Percentiles rank a stretch among this genome's conserved stretches.
Evolutionary conservation across 768 basidiomycete genomes (phyloP).

Genomic region (Kwoniella heveanensis): DNA sequence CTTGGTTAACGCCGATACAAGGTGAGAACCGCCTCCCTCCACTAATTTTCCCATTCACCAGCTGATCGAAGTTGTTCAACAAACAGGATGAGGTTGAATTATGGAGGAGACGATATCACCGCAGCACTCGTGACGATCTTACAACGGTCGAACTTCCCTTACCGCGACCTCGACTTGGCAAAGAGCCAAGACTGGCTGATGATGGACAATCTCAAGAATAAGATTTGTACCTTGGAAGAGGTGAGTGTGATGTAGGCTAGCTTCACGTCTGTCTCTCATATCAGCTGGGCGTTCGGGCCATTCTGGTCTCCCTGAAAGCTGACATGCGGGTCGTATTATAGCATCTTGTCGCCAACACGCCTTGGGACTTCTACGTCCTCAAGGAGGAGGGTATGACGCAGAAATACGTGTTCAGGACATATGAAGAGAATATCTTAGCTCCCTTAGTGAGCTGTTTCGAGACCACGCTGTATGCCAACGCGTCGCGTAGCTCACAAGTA

Average conservation of each 20-base stretch:
- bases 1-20: constrained; percentile 78
- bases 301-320: not conserved
- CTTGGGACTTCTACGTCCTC: constrained; percentile 87
- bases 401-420: constrained; percentile 86
- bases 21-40: constrained; percentile 60
- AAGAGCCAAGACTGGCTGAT: constrained; percentile 83
- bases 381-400: constrained; percentile 72
- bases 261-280: too few relatives aligned
- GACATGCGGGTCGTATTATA: not conserved
- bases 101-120: constrained; percentile 94
- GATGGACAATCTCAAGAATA: constrained; percentile 85
- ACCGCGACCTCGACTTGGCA: constrained; percentile 75
- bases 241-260: constrained; percentile 63
- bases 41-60: too few relatives aligned
- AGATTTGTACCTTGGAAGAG: constrained; percentile 82
- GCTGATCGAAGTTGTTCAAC: not conserved
- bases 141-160: constrained; percentile 81
- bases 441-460: constrained; percentile 70
- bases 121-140: constrained; percentile 80
- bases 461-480: not conserved
- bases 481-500: too few relatives aligned
- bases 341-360: constrained; percentile 84
- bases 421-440: constrained; percentile 92
- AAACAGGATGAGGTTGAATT: constrained; percentile 65
- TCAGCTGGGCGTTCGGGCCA: not conserved